Evolutionary conservation across 2,329 filamentous ascomycete species (phyloP).

Genomic region (Tolypocladium tundrense): DNA sequence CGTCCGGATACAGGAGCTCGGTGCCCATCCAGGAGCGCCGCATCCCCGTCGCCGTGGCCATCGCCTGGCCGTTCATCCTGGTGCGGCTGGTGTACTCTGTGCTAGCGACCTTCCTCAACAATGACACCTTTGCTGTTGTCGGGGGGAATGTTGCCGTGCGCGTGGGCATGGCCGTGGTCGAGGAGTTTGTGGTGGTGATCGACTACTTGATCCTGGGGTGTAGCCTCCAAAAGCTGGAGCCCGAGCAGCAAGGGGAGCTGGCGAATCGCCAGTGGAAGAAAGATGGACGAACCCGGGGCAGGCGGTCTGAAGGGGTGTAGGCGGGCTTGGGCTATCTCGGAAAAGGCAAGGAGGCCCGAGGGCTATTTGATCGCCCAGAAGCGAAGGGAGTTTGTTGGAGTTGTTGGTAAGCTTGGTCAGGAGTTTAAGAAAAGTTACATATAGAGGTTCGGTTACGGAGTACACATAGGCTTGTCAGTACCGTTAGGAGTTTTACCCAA

Average conservation of each 20-base stretch:
- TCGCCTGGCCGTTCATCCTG: conserved; percentile 36
- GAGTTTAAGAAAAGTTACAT: too few species aligned
- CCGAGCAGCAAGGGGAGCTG: conserved; percentile 1
- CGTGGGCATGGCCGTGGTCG: conserved; percentile 35
- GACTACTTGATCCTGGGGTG: conserved; percentile 30
- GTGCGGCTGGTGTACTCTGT: conserved; percentile 37
- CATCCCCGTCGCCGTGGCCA: conserved; percentile 29
- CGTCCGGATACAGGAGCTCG: conserved; percentile 16
- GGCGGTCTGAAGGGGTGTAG: too few species aligned
- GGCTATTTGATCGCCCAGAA: too few species aligned
- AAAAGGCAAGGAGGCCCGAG: too few species aligned
- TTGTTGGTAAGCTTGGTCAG: too few species aligned
- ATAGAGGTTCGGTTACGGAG: too few species aligned
- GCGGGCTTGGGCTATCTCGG: too few species aligned
- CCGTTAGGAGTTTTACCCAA: too few species aligned
- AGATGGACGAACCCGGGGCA: not conserved
- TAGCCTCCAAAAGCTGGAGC: conserved; percentile 19
- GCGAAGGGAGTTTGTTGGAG: too few species aligned
- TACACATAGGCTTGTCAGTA: too few species aligned
- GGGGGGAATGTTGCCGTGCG: conserved; percentile 26
- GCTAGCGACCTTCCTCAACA: conserved; percentile 29
- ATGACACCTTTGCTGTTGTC: conserved; percentile 30
- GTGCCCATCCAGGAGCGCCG: conserved; percentile 32
- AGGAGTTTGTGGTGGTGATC: conserved; percentile 37
- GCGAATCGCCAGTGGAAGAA: conserved; percentile 4